These are phyloP conservation scores for Apiotrichum veenhuisii DNA, from an alignment of 1,284 basidiomycete genomes.

Conservation along the genomic window DNA sequence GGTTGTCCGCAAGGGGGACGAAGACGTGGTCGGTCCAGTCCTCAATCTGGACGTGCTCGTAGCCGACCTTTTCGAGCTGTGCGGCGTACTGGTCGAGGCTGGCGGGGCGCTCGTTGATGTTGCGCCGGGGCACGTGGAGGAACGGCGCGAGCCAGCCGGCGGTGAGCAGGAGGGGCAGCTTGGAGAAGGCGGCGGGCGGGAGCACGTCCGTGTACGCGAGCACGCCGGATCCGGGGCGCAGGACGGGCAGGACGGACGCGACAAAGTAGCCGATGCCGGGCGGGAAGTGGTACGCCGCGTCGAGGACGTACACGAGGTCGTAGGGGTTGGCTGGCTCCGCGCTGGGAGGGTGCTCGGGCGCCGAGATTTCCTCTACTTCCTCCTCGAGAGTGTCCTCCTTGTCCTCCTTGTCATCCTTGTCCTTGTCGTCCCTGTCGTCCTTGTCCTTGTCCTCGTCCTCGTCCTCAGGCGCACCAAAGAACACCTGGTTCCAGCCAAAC, in stretches of 20 bases:
- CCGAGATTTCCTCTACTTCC: background rate
- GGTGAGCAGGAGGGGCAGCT: conserved; percentile 20
- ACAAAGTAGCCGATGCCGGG: conserved; percentile 56
- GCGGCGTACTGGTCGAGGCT: conserved; percentile 54
- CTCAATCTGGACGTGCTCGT: conserved; percentile 56
- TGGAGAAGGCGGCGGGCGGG: conserved; percentile 24
- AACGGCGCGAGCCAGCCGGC: conserved; percentile 31
- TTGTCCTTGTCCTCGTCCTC: background rate
- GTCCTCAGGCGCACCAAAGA: conserved; percentile 10
- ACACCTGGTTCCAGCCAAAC: background rate
- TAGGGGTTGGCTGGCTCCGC: conserved; percentile 24
- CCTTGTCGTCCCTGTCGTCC: background rate
- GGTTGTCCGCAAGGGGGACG: conserved; percentile 57
- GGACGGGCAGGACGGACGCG: conserved; percentile 52
- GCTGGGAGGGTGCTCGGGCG: background rate
- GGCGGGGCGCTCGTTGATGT: conserved; percentile 50
- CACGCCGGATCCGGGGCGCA: conserved; percentile 54
- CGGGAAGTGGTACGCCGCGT: conserved; percentile 68
- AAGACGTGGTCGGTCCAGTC: conserved; percentile 63
- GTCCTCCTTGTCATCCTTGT: background rate
- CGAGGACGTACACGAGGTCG: conserved; percentile 54
- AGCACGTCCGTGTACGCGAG: conserved; percentile 65
- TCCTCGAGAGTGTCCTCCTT: too few species aligned
- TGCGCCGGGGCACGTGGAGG: conserved; percentile 55
- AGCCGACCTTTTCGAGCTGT: conserved; percentile 57